phyloP scores from a whole-genome alignment of 306 rosid genomes.

The Cucumis melo region DNA sequence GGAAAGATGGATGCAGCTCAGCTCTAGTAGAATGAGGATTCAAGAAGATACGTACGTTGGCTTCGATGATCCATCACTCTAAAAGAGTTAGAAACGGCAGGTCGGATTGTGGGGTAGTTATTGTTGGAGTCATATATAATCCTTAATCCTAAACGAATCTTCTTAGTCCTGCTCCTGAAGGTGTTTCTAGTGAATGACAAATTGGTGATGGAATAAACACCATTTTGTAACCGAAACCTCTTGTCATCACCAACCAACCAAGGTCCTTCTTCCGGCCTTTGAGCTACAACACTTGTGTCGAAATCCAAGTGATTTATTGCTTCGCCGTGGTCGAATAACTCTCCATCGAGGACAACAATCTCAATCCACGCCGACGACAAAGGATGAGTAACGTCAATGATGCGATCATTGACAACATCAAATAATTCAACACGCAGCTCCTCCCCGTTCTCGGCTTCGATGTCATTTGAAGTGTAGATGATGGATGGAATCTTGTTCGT shows the following conservation, averaged over 20 bases:
- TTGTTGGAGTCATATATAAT: neutral
- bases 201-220: neutral
- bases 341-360: neutral
- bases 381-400: neutral
- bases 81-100: neutral
- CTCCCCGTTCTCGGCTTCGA: neutral
- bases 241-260: neutral
- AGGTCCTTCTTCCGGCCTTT: neutral
- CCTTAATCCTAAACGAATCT: neutral
- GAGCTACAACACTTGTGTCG: neutral
- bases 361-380: neutral
- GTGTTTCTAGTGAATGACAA: neutral
- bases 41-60: neutral
- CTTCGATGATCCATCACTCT: neutral
- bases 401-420: neutral
- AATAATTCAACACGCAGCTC: neutral
- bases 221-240: neutral
- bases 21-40: no score
- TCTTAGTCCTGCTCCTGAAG: neutral
- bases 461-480: neutral
- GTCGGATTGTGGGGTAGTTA: neutral
- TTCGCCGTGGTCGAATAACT: neutral
- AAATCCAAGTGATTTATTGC: neutral
- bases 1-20: neutral
- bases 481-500: neutral